Evolutionary conservation across 805 yeast genomes (phyloP).

Genomic region (Groenewaldozyma salmanticensis): DNA sequence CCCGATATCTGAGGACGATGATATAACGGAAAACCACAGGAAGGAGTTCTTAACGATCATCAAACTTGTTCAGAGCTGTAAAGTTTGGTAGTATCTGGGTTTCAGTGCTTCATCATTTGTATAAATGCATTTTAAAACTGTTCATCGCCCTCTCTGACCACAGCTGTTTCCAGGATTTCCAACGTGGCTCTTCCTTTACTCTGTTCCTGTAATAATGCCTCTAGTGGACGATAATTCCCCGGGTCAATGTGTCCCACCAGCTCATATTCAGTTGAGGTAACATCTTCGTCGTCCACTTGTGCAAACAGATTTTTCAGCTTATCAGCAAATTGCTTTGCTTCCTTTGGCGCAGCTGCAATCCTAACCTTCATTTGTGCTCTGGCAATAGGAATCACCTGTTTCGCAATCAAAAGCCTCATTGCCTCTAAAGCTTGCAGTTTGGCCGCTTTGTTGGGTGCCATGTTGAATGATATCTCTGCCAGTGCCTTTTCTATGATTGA

Average conservation of each 20-base stretch:
- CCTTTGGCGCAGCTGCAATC: constrained; percentile 41
- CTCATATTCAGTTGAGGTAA: constrained; percentile 37
- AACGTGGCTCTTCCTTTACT: constrained; percentile 53
- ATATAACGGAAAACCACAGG: constrained; percentile 18
- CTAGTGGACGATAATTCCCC: constrained; percentile 62
- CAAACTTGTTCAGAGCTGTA: constrained; percentile 21
- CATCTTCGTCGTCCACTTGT: constrained; percentile 34
- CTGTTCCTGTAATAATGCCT: constrained; percentile 46
- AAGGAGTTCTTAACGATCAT: constrained; percentile 22
- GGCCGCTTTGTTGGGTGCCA: constrained; percentile 62
- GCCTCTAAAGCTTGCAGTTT: constrained; percentile 90
- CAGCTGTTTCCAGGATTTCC: constrained; percentile 86
- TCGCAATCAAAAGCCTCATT: constrained; percentile 61
- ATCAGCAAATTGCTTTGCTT: constrained; percentile 40
- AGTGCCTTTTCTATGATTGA: constrained; percentile 87
- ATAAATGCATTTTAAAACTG: constrained; percentile 8
- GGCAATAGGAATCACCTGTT: constrained; percentile 84
- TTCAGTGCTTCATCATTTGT: not conserved
- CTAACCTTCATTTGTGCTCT: constrained; percentile 89
- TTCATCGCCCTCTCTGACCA: constrained; percentile 48
- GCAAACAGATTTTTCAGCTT: constrained; percentile 35
- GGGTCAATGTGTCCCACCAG: constrained; percentile 75
- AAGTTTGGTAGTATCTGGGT: constrained; percentile 21
- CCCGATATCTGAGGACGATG: constrained; percentile 18
- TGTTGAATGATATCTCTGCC: constrained; percentile 64